Evolutionary conservation across 345 rosid genomes (phyloP), one percentile per base, ranked within the genome.

Genomic region (Balakata baccata): DNA sequence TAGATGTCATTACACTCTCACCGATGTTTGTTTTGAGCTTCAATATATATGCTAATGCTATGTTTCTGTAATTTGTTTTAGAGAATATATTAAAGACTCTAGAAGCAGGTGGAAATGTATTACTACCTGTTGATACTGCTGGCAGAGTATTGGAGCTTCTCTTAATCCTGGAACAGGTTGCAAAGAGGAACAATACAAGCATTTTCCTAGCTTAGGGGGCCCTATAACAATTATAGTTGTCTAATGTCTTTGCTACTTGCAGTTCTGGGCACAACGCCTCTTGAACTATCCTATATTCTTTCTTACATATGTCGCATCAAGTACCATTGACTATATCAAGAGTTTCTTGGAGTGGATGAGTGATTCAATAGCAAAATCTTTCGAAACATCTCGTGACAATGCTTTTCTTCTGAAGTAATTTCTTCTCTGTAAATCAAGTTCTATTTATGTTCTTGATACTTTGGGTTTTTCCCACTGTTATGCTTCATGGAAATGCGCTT

Each of bases 301-400:
- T 77, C 92, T 95, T 77, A 90, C 98, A 2, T 87, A 90, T 74
- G 98, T 92, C 74, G 57, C 98, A 70, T 89, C 98, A 71, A 95
- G 99, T 86, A 95, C 98, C 10, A 83, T 95, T 85, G 99, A 95
- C 77, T 95, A 90, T 79, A 90, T 86, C 57, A 92, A 95, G 94
- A 95, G 99, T 84, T 95, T 95, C 86, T 90, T 95, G 47, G 99
- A 95, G 88, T 95, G 98, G 98, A 92, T 95, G 99, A 90, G 98
- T 79, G 99, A 95, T 83, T 81, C 97, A 69, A 91, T 95, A 77
- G 88, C 99, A 51, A 95, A 95, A 84, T 92, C 98, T 51, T 95
- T 95, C 80, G 99, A 89, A 86, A 90, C 96, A 66, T 87, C 98
- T 22, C 98, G 99, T 78, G 97, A 92, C 77, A 95, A 95, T 84